These are phyloP conservation scores for Aspergillus nomiae DNA, from an alignment of 2,329 filamentous ascomycete species.

Conservation along the genomic window DNA sequence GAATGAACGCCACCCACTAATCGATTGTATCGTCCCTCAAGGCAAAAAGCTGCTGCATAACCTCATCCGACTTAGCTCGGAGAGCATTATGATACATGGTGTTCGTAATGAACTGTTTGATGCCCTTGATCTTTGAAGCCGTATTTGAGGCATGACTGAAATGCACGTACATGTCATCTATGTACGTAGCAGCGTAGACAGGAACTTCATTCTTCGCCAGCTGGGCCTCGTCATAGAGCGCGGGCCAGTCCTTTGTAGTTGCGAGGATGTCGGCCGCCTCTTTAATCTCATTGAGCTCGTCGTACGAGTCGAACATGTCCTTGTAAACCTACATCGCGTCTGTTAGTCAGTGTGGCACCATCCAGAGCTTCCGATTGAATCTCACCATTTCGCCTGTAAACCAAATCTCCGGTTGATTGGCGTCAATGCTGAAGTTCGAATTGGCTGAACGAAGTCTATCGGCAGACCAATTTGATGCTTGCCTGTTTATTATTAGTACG, in stretches of 20 bases:
- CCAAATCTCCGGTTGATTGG: constrained; percentile 59
- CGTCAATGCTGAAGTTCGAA: constrained; percentile 50
- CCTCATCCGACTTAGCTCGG: constrained; percentile 70
- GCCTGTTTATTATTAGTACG: constrained; percentile 36
- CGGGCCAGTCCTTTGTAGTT: constrained; percentile 67
- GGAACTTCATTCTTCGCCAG: constrained; percentile 78
- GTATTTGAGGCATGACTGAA: constrained; percentile 73
- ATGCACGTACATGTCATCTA: constrained; percentile 93
- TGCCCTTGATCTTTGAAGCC: constrained; percentile 71
- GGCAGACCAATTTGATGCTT: constrained; percentile 74
- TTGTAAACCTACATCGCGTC: constrained; percentile 63
- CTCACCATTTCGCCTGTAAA: constrained; percentile 86
- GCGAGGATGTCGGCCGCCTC: constrained; percentile 73
- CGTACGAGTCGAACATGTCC: constrained; percentile 79
- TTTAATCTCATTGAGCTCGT: constrained; percentile 70
- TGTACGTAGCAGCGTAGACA: constrained; percentile 79
- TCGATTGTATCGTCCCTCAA: constrained; percentile 71
- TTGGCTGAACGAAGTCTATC: constrained; percentile 44
- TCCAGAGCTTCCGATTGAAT: not conserved
- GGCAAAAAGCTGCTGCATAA: constrained; percentile 74
- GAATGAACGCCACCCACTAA: constrained; percentile 30
- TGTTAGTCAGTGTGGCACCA: not conserved
- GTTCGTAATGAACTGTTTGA: constrained; percentile 83
- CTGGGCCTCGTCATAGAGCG: constrained; percentile 73
- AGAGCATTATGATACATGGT: constrained; percentile 84